A percentile compares a stretch with the other conserved stretches of the same genome.
These are phyloP conservation scores for Bidens hawaiensis DNA, from an alignment of 140 eudicot genomes.

Conservation along the genomic window DNA sequence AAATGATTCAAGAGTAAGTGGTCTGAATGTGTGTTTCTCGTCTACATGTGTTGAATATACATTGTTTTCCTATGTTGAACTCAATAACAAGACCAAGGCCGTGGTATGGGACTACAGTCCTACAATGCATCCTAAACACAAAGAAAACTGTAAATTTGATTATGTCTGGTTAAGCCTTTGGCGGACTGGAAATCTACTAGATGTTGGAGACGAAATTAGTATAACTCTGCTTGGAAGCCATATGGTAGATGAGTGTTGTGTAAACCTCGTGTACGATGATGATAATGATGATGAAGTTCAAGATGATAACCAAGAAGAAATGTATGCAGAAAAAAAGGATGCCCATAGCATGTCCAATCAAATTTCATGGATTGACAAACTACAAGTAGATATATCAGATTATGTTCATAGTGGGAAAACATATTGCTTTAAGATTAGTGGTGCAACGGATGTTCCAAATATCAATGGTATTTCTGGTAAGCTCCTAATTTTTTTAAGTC, in stretches of 20 bases:
- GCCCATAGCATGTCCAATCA: not conserved
- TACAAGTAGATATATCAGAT: constrained; percentile 19
- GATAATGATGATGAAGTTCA: not conserved
- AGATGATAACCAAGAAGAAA: not conserved
- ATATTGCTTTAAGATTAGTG: not conserved
- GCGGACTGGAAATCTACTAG: constrained; percentile 29
- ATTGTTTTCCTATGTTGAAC: not conserved
- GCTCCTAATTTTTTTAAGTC: not conserved
- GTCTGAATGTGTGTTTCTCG: constrained; percentile 20
- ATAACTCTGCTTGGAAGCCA: not conserved
- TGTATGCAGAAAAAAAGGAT: not conserved
- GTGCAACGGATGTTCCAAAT: not conserved
- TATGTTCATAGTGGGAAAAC: constrained; percentile 13
- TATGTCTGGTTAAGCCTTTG: constrained; percentile 23
- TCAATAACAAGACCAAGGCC: constrained; percentile 23
- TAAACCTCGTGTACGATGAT: constrained; percentile 14
- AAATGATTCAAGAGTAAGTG: not conserved
- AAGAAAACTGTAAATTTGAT: not conserved
- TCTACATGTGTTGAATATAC: not conserved
- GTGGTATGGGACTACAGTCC: constrained; percentile 21
- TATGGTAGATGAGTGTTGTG: constrained; percentile 15
- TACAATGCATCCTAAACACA: no score
- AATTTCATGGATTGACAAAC: constrained; percentile 16
- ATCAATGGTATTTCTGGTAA: constrained; percentile 5
- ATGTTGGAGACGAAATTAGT: constrained; percentile 25